Evolutionary conservation across 768 basidiomycete species (phyloP), one percentile per base, ranked within the genome.

Genomic region (Phylloporus arenicola): DNA sequence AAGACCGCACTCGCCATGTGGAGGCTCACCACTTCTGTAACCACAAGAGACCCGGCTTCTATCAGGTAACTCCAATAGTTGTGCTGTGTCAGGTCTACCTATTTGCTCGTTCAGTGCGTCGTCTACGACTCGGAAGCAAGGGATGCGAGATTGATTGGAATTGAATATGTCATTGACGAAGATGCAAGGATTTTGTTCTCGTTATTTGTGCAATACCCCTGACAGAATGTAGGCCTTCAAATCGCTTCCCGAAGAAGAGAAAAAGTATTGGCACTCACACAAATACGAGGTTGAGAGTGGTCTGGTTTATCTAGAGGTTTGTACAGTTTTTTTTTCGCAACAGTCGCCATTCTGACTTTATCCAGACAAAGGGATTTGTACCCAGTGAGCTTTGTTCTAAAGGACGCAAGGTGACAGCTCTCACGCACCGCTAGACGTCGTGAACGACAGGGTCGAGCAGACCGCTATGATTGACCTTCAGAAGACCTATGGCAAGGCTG

Each of bases 191-290:
- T 33, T 39, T 39, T 8, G 16, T 42, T 37, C 24, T 35, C 9
- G 22, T 20, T 30, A 6, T 24, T 22, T 17, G 13, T 16, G 14
- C 42, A 33, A 3, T 7, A n/a, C 20, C 33, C 8, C 24, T 59
- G 25, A 52, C 37, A 38, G 17, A 35, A 7, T 13, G 1, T 31
- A 69, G 68, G 50, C 67, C 14, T 80, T 78, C 59, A 52, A 61
- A 39, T 55, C 58, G 1, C 69, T 82, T 1, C 68, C 73, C 4
- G 57, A 65, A 25, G 74, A 76, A 22, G 77, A 78, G 65, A 73
- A 75, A 57, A 71, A 64, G 56, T 77, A 72, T 48, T 79, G 78
- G 79, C 79, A 80, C 57, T 76, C 73, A 13, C 79, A 80, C 55
- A 73, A 77, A 53, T 75, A 72, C 47, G 75, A 76, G 58, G 73